Conservation (phyloP, 2,329 filamentous ascomycete species). For the Alternaria sp. region DNA sequence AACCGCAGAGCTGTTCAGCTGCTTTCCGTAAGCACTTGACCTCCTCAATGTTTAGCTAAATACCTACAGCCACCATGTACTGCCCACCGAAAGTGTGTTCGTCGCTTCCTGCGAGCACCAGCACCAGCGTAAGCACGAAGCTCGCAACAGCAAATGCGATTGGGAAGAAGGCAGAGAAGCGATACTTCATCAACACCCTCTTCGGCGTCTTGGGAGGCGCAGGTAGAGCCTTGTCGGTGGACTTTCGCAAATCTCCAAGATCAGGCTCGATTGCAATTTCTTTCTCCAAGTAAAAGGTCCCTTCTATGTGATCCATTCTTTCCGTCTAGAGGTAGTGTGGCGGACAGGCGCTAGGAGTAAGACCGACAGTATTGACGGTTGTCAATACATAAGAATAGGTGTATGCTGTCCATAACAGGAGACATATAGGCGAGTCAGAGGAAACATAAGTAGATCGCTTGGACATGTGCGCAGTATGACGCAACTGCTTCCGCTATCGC, state of each 20-base stretch:
- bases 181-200: constrained; percentile 28
- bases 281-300: constrained; percentile 15
- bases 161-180: constrained; percentile 30
- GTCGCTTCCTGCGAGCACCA: constrained; percentile 27
- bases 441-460: not conserved
- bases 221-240: constrained; percentile 29
- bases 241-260: constrained; percentile 31
- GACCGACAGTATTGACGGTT: not conserved
- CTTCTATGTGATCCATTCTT: constrained; percentile 8
- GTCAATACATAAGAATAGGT: not conserved
- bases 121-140: constrained; percentile 28
- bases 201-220: constrained; percentile 28
- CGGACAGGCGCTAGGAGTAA: not conserved
- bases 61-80: constrained; percentile 32
- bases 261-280: constrained; percentile 29
- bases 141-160: constrained; percentile 19
- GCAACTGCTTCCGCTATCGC: not conserved
- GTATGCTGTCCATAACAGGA: not conserved
- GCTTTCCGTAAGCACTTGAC: not conserved
- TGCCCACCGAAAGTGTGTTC: constrained; percentile 20
- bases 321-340: not conserved
- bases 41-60: not conserved
- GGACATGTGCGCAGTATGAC: constrained; percentile 2
- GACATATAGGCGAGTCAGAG: not conserved
- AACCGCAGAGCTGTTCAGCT: not conserved